These are phyloP conservation scores for Hyphodiscus sp. DNA, from an alignment of 2,329 filamentous ascomycete genomes.

Conservation along the genomic window DNA sequence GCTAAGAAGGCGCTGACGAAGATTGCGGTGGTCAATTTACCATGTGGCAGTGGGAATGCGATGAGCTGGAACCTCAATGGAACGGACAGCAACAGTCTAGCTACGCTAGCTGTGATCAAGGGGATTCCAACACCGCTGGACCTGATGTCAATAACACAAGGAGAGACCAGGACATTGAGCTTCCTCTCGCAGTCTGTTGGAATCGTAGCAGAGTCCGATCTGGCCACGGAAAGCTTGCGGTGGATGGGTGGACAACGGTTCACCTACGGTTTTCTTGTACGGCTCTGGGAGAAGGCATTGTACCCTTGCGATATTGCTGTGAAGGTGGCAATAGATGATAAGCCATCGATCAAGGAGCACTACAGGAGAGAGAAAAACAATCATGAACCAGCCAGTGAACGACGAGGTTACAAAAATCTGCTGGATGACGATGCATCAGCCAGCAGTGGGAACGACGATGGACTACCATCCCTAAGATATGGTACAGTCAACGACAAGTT, in stretches of 20 bases:
- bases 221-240: constrained; percentile 82
- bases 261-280: constrained; percentile 73
- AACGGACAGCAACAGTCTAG: constrained; percentile 65
- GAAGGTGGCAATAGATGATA: constrained; percentile 74
- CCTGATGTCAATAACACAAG: constrained; percentile 81
- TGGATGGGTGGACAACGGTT: constrained; percentile 91
- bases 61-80: constrained; percentile 88
- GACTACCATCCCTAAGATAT: constrained; percentile 68
- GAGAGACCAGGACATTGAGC: constrained; percentile 65
- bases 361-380: constrained; percentile 48
- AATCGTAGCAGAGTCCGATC: constrained; percentile 82
- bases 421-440: constrained; percentile 29
- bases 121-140: constrained; percentile 80
- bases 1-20: constrained; percentile 67
- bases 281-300: constrained; percentile 66
- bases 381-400: constrained; percentile 22
- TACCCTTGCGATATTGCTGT: constrained; percentile 88
- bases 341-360: constrained; percentile 64
- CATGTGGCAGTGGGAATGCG: constrained; percentile 90
- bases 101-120: constrained; percentile 81
- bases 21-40: constrained; percentile 78
- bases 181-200: constrained; percentile 89
- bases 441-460: constrained; percentile 32
- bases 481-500: constrained; percentile 74
- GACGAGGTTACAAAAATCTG: constrained; percentile 24